These are phyloP conservation scores for Agastache rugosa DNA, from an alignment of 257 asterid species.

Conservation along the genomic window DNA sequence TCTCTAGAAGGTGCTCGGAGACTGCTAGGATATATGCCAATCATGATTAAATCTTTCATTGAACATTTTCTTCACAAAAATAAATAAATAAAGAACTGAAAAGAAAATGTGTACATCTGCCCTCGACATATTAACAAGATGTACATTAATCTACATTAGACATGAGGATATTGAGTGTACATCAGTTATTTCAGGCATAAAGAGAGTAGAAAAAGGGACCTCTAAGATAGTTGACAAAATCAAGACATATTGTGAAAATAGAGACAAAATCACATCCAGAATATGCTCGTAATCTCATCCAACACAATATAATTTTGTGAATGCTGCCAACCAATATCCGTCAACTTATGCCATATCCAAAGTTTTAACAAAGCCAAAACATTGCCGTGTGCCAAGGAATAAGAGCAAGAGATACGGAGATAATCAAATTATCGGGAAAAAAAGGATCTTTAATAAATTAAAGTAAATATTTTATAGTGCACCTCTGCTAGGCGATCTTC, in stretches of 20 bases:
- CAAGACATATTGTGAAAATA: neutral
- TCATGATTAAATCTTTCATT: slow-evolving; percentile 1
- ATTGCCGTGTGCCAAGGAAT: slow-evolving; percentile 21
- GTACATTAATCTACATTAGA: neutral
- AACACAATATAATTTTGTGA: slow-evolving; percentile 1
- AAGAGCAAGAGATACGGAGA: slow-evolving; percentile 26
- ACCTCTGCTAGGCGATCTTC: slow-evolving; percentile 99
- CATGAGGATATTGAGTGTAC: neutral
- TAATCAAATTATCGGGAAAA: neutral
- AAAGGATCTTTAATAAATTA: neutral
- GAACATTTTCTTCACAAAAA: neutral
- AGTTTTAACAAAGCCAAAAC: slow-evolving; percentile 3
- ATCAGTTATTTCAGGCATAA: slow-evolving; percentile 4
- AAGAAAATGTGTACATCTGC: slow-evolving; percentile 20
- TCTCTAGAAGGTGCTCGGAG: slow-evolving; percentile 21
- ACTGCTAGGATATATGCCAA: neutral
- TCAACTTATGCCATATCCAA: slow-evolving; percentile 16
- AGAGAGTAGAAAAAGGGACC: neutral
- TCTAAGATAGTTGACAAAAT: neutral
- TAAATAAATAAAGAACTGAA: neutral
- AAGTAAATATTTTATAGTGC: slow-evolving; percentile 28
- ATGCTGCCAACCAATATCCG: slow-evolving; percentile 25
- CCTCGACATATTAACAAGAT: slow-evolving; percentile 1
- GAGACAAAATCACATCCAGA: slow-evolving; percentile 5
- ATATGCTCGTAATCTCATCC: slow-evolving; percentile 11